Evolutionary conservation across 1,284 basidiomycete species (phyloP).

Genomic region (Termitomyces sp.): DNA sequence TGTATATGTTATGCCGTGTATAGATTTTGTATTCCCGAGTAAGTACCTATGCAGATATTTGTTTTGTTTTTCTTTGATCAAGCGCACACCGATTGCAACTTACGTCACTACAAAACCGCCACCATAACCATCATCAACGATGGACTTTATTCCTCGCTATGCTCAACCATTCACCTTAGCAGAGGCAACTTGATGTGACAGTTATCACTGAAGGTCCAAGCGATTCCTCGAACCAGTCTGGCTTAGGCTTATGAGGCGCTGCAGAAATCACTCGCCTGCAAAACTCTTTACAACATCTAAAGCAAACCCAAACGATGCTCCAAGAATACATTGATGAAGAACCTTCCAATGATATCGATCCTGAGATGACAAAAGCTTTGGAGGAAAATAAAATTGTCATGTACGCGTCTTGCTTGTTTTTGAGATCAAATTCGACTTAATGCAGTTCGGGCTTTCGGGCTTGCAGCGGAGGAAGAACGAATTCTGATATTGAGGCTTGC

Average conservation of each 20-base stretch:
- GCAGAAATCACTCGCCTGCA: slow-evolving; percentile 72
- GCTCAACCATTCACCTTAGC: slow-evolving; percentile 70
- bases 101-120: neutral
- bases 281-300: slow-evolving; percentile 65
- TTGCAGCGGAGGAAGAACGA: slow-evolving; percentile 63
- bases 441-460: slow-evolving; percentile 1
- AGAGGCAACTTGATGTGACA: slow-evolving; percentile 65
- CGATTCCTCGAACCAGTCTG: neutral
- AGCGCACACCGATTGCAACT: too few relatives aligned
- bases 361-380: slow-evolving; percentile 37
- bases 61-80: neutral
- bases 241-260: slow-evolving; percentile 7
- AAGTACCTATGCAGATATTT: too few relatives aligned
- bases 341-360: slow-evolving; percentile 40
- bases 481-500: slow-evolving; percentile 62
- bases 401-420: slow-evolving; percentile 26
- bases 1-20: slow-evolving; percentile 8
- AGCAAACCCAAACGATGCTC: slow-evolving; percentile 59
- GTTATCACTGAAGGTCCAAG: slow-evolving; percentile 64
- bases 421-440: neutral
- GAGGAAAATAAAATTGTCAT: slow-evolving; percentile 45
- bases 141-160: slow-evolving; percentile 66
- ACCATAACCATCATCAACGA: neutral
- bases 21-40: too few relatives aligned
- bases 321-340: slow-evolving; percentile 38